Conservation (phyloP, 495 filamentous ascomycete genomes). For the Filosporella fistucella region DNA sequence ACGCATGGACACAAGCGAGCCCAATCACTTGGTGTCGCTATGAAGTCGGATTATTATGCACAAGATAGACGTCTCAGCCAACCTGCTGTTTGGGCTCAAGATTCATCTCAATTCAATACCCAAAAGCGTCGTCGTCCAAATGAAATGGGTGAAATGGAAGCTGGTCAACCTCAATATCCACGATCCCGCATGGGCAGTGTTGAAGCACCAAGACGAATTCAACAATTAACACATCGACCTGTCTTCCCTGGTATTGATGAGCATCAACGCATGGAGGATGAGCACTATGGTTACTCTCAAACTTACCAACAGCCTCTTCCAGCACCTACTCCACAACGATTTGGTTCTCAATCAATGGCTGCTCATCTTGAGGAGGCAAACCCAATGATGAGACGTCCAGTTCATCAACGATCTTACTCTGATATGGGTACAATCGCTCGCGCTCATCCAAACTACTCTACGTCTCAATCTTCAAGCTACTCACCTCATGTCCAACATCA, state of each 20-base stretch:
- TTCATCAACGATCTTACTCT: slow-evolving; percentile 21
- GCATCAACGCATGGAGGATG: slow-evolving; percentile 9
- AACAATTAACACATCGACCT: slow-evolving; percentile 12
- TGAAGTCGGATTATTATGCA: slow-evolving; percentile 10
- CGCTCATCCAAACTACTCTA: neutral
- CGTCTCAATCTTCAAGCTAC: neutral
- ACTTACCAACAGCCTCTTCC: slow-evolving; percentile 9
- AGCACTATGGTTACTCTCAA: neutral
- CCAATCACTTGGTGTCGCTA: slow-evolving; percentile 30
- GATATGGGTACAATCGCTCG: slow-evolving; percentile 15
- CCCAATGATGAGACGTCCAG: neutral
- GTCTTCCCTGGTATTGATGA: slow-evolving; percentile 17
- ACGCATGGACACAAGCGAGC: slow-evolving; percentile 30
- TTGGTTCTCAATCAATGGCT: slow-evolving; percentile 13
- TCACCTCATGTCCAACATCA: neutral
- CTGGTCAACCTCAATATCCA: neutral
- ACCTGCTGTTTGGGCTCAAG: slow-evolving; percentile 7
- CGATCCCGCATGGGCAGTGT: slow-evolving; percentile 2
- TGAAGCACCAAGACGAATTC: slow-evolving; percentile 2
- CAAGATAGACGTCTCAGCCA: slow-evolving; percentile 7
- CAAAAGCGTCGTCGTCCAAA: slow-evolving; percentile 22
- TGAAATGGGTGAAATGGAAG: slow-evolving; percentile 2
- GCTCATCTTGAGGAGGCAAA: slow-evolving; percentile 13
- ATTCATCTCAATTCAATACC: neutral
- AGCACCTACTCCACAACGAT: slow-evolving; percentile 16